A percentile compares a stretch with the other conserved stretches of the same genome.
Conservation (phyloP, 1,284 basidiomycete species). For the Inonotus hispidus region DNA sequence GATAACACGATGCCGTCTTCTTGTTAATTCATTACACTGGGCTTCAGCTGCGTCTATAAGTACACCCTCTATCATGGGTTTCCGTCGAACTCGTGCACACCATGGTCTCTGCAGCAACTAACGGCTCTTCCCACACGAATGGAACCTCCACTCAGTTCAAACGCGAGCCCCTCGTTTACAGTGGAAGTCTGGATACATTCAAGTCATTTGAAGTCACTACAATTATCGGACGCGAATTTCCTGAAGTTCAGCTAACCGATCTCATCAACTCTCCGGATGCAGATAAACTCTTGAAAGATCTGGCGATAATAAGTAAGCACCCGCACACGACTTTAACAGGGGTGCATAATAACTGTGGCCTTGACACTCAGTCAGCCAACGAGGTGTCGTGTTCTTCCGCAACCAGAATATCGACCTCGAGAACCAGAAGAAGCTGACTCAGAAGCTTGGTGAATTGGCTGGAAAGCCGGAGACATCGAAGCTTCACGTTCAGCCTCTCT, state of each 20-base stretch:
- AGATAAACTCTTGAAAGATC: slow-evolving; percentile 14
- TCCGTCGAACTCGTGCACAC: neutral
- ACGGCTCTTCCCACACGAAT: slow-evolving; percentile 2
- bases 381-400: slow-evolving; percentile 46
- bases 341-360: neutral
- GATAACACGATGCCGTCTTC: neutral
- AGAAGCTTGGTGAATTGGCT: slow-evolving; percentile 32
- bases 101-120: neutral
- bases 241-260: slow-evolving; percentile 16
- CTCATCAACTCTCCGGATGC: slow-evolving; percentile 12
- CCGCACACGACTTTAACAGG: neutral
- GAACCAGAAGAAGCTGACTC: slow-evolving; percentile 34
- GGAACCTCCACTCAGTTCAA: neutral
- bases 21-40: neutral
- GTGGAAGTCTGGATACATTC: slow-evolving; percentile 17
- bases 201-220: slow-evolving; percentile 17
- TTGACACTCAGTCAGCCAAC: slow-evolving; percentile 32
- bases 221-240: slow-evolving; percentile 18
- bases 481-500: slow-evolving; percentile 43
- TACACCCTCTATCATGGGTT: neutral
- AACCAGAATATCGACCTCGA: slow-evolving; percentile 31
- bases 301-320: slow-evolving; percentile 14
- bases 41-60: neutral
- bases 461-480: slow-evolving; percentile 34
- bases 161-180: slow-evolving; percentile 13